Base-by-base conservation (phyloP, 352 stramenopile genomes). In the Thalassiosira sp. region DNA sequence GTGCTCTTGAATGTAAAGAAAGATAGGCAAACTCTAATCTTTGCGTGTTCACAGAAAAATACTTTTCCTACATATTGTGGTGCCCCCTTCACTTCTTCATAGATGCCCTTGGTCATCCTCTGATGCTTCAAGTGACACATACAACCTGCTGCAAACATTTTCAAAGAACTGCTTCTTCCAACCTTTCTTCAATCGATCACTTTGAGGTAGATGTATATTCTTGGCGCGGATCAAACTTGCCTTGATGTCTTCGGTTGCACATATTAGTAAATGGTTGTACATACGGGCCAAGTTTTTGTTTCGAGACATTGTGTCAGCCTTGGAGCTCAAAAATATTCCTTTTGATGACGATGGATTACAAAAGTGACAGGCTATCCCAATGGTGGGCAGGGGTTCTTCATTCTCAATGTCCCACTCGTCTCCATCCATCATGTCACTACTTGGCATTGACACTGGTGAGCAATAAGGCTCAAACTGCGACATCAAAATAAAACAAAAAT, bases 91-190 rank as follows among this genome's bases (percentile, higher is more conserved):
- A n/a, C n/a, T n/a, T n/a, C n/a, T n/a, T n/a, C n/a, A n/a, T n/a
- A n/a, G n/a, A n/a, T n/a, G n/a, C n/a, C n/a, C n/a, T n/a, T n/a
- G n/a, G n/a, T n/a, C n/a, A n/a, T n/a, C n/a, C n/a, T n/a, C n/a
- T n/a, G n/a, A n/a, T n/a, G 22, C 28, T 20, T 51, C n/a, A 53
- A 70, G 27, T 15, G 45, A 11, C 27, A 51, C 10, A 25, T 60
- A 37, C n/a, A 73, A 27, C 20, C 64, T 53, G 15, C 46, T 8
- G 5, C 25, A 66, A 49, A 73, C 64, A 45, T 57, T 58, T 58
- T 64, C 59, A 52, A 77, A 77, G 48, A 77, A 77, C 24, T 20
- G 11, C 48, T 77, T 72, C 33, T 77, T 77, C 68, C 68, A 77
- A 16, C 68, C 68, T 54, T 61, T 59, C 31, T 71, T 70, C 8